Evolutionary conservation across 1,284 basidiomycete species (phyloP), one percentile per base, ranked within the genome.

Genomic region (Uromyces viciae-fabae): DNA sequence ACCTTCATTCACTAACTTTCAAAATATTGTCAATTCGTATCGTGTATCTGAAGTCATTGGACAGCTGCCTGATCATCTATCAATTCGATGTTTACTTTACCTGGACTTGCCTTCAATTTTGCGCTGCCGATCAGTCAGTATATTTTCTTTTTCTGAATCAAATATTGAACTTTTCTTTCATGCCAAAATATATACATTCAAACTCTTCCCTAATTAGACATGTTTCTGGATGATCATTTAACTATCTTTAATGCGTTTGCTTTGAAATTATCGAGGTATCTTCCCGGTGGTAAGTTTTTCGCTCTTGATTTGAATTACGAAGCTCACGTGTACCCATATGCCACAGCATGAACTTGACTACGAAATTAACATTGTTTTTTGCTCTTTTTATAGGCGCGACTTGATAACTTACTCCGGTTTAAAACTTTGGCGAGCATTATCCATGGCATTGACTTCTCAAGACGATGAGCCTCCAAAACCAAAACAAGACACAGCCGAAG

Each of bases 381-480:
- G 33, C 31, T 42, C 33, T 14, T 66, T 9, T 42, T 19, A 22
- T n/a, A 79, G 77, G 77, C 60, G 73, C 52, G 36, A 58, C n/a
- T 66, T 80, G 9, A 71, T 80, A 15, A 71, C 68, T 19, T 22
- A 60, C 14, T 72, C 52, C 3, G 77, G 77, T 2, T 7, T 42
- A 25, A 31, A 71, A 60, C 25, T 80, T 0, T 80, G 77, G 77
- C 68, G 69, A 31, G 31, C 31, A 11, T 42, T 80, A 22, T 60
- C 64, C 19, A 33, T 71, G 8, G 68, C 77, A 31, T 25, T 80
- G 25, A 80, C 77, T 25, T 80, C 77, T 22, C 11, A 58, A 7
- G 77, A 80, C 56, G 77, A 80, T 43, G 77, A 80, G 54, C 77
- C 64, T 1, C 77, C 77, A 2, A 71, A 28, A 19, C 77, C 77